phyloP scores from a whole-genome alignment of 2,329 filamentous ascomycete species.

The Cryphonectria parasitica region DNA sequence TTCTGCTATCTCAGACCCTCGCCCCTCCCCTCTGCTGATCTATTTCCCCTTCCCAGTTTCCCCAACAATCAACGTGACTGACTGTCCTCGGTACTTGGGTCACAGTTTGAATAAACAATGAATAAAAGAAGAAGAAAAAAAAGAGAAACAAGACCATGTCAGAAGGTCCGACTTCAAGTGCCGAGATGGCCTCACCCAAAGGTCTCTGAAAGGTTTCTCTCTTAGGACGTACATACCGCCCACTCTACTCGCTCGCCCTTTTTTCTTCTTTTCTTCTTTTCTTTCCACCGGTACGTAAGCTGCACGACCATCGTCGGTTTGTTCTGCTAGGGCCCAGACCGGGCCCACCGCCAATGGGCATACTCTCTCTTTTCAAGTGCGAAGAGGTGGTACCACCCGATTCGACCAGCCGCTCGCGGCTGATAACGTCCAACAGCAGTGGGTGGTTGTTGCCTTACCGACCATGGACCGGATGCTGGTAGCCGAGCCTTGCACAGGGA shows the following conservation, averaged over 20 bases:
- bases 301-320: background rate
- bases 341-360: constrained; percentile 2
- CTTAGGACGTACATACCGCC: background rate
- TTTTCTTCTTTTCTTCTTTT: background rate
- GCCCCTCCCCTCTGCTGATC: background rate
- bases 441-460: background rate
- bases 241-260: background rate
- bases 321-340: constrained; percentile 2
- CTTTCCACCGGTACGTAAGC: background rate
- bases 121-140: no score
- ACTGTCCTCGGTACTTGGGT: background rate
- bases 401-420: background rate
- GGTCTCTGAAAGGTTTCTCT: background rate
- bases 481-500: background rate
- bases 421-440: constrained; percentile 1
- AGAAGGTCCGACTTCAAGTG: background rate
- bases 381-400: background rate
- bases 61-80: background rate
- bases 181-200: constrained; percentile 3
- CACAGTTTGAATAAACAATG: background rate
- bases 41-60: background rate
- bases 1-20: background rate
- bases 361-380: background rate
- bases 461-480: background rate
- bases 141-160: background rate